Evolutionary conservation across 169 alveolate genomes (phyloP).

Genomic region (Plasmodium reichenowi): DNA sequence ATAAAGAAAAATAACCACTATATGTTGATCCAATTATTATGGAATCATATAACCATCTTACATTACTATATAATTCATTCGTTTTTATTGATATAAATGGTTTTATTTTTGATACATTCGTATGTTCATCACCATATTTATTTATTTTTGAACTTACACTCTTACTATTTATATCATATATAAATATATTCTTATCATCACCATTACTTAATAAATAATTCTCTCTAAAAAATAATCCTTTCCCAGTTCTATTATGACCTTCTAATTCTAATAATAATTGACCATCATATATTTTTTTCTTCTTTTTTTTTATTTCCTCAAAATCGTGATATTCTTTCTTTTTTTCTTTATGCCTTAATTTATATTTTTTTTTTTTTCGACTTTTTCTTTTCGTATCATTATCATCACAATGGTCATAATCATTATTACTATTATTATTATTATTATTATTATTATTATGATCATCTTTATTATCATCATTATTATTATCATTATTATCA

Average conservation of each 20-base stretch:
- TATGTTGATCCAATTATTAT: conserved; percentile 45
- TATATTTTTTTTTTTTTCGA: neutral
- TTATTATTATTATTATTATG: too few species aligned
- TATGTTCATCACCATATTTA: conserved; percentile 13
- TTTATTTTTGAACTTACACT: neutral
- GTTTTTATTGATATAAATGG: conserved; percentile 56
- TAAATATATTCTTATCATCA: conserved; percentile 45
- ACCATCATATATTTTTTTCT: conserved; percentile 30
- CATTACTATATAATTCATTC: conserved; percentile 61
- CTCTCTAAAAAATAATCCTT: conserved; percentile 37
- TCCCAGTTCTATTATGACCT: conserved; percentile 62
- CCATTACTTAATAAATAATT: conserved; percentile 66
- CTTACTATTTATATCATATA: conserved; percentile 44
- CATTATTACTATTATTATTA: too few species aligned
- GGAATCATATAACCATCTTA: conserved; percentile 58
- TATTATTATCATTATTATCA: too few species aligned
- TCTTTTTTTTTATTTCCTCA: conserved; percentile 1
- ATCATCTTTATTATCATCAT: too few species aligned
- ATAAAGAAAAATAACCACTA: conserved; percentile 68
- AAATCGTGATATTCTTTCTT: neutral
- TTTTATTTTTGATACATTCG: conserved; percentile 30
- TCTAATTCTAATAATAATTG: conserved; percentile 40
- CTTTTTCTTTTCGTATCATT: neutral
- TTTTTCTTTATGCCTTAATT: neutral
- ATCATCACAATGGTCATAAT: too few species aligned